A percentile compares a stretch with the other conserved stretches of the same genome.
Evolutionary conservation across 1,284 basidiomycete species (phyloP).

Genomic region (Coniophora puteana): DNA sequence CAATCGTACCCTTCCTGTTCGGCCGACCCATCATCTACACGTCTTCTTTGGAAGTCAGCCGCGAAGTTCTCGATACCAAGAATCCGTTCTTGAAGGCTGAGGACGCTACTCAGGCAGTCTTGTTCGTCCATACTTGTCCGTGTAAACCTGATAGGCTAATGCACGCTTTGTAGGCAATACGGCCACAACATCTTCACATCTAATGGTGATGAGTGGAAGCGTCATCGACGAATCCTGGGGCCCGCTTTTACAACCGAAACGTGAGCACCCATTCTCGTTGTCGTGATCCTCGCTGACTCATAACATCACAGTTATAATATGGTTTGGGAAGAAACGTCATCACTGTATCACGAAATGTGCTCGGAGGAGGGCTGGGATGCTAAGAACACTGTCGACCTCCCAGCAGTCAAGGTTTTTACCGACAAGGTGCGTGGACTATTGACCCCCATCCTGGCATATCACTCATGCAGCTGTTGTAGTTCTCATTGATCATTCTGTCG

Average conservation of each 20-base stretch:
- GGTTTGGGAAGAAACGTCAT: slow-evolving; percentile 19
- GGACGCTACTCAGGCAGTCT: slow-evolving; percentile 10
- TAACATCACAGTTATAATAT: slow-evolving; percentile 18
- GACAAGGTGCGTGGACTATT: slow-evolving; percentile 14
- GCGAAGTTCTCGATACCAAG: not conserved
- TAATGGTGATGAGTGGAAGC: slow-evolving; percentile 27
- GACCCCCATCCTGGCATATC: not conserved
- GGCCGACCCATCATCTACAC: not conserved
- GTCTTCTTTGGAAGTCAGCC: not conserved
- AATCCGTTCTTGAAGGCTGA: slow-evolving; percentile 11
- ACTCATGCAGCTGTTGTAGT: slow-evolving; percentile 8
- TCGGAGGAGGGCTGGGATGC: slow-evolving; percentile 22
- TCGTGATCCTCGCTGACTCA: too few relatives aligned
- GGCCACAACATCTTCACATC: slow-evolving; percentile 29
- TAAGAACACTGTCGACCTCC: slow-evolving; percentile 10
- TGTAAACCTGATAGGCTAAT: not conserved
- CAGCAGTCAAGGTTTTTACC: slow-evolving; percentile 16
- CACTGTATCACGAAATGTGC: slow-evolving; percentile 25
- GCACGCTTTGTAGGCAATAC: slow-evolving; percentile 16
- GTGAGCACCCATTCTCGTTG: too few relatives aligned
- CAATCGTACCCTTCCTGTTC: not conserved
- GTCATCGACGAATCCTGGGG: slow-evolving; percentile 26
- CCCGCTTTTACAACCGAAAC: slow-evolving; percentile 28
- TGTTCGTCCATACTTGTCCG: not conserved
- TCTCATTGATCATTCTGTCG: slow-evolving; percentile 22